These are phyloP conservation scores for Wallacemonas sp. DNA, from an alignment of 208 protist genomes.

Conservation along the genomic window DNA sequence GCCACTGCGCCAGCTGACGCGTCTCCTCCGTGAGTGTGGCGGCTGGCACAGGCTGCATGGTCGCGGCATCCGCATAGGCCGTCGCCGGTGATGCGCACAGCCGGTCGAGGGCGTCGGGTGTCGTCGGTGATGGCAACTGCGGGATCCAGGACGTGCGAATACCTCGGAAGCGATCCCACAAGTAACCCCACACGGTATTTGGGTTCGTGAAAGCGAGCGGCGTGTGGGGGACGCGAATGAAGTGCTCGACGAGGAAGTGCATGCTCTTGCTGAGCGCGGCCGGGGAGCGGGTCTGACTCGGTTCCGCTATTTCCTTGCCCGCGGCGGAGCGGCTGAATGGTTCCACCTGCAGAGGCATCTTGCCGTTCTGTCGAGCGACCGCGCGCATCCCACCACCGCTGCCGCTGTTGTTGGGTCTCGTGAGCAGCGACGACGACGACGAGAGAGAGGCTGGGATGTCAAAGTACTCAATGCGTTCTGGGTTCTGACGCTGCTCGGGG, in stretches of 20 bases:
- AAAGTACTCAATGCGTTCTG: conserved; percentile 44
- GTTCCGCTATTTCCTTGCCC: conserved; percentile 53
- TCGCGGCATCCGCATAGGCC: conserved; percentile 20
- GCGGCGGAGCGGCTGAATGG: conserved; percentile 70
- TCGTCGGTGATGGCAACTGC: conserved; percentile 40
- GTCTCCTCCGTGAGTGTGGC: conserved; percentile 29
- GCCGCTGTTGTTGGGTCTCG: not conserved
- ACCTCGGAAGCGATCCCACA: conserved; percentile 83
- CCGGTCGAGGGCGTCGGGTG: conserved; percentile 5
- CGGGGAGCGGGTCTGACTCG: conserved; percentile 45
- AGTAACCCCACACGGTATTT: conserved; percentile 74
- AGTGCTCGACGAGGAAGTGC: conserved; percentile 86
- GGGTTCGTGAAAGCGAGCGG: conserved; percentile 51
- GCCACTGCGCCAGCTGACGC: conserved; percentile 59
- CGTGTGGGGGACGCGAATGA: conserved; percentile 68
- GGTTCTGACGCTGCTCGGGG: conserved; percentile 30
- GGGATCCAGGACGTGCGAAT: conserved; percentile 76
- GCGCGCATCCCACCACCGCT: not conserved
- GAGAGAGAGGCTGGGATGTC: not conserved
- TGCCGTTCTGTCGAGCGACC: not conserved
- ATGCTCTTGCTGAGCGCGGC: conserved; percentile 79
- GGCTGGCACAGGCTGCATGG: conserved; percentile 2
- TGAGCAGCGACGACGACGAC: not conserved
- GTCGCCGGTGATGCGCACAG: conserved; percentile 7
- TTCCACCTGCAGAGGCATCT: conserved; percentile 39